Base-by-base conservation (phyloP, 2,329 filamentous ascomycete genomes). In the Cladosporium sphaerospermum region DNA sequence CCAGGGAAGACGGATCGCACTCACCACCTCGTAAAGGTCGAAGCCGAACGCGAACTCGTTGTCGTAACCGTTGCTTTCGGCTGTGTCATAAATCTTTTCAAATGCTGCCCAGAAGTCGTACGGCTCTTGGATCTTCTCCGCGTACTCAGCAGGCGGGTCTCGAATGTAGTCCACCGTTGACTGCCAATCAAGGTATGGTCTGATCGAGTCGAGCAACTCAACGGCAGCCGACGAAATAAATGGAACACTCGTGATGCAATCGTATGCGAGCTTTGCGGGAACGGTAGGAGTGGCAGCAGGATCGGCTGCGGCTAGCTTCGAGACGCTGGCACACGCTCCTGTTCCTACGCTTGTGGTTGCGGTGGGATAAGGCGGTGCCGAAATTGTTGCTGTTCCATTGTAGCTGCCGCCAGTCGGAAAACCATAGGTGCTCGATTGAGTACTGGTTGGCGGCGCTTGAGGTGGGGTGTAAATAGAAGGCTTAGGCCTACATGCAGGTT, bases 1-100 rank as follows among this genome's bases (percentile, higher is more conserved):
- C 23, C 5, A 28, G 23, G 23, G 23, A 28, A 28, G 23, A 28
- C 4, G 7, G 23, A 28, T 28, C 23, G 7, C 34, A 39, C 45
- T 47, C 18, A 47, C 45, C 28, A 80, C 67, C 34, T 73, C 67
- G 53, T 78, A 77, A 2, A 88, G 70, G 28, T 79, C 78, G 57
- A 64, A 72, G 9, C 73, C 73, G 56, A 76, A 77, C 14, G 69
- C 67, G 46, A 71, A 74, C 52, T 76, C 73, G 36, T 69, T 73
- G 9, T 57, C 58, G 53, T 73, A 75, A 7, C 56, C 52, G 34
- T 62, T 68, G 48, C 57, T 59, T n/a, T 64, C 60, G 1, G 73
- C 67, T 34, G 73, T 73, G 4, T 55, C 54, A 48, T 68, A 67
- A 45, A 76, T 73, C 2, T 64, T 58, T 16, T 71, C 67, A 11